These are phyloP conservation scores for Ampelocalamus luodianensis DNA, from an alignment of 176 grass and related monocot genomes.

Conservation along the genomic window DNA sequence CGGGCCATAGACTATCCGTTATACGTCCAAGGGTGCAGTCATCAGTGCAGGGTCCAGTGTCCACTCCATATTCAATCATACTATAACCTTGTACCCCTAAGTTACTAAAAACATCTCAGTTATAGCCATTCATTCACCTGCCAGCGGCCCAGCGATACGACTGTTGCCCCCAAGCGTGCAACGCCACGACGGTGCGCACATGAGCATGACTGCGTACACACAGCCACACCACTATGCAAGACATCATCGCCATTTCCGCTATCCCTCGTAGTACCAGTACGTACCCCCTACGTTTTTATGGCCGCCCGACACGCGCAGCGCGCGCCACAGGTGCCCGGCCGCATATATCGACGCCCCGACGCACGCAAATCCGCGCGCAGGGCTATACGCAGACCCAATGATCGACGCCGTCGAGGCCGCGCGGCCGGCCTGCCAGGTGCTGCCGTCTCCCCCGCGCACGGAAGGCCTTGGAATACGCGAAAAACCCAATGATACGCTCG, in stretches of 20 bases:
- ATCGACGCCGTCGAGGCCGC: neutral
- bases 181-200: neutral
- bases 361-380: neutral
- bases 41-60: neutral
- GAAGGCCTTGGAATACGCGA: neutral
- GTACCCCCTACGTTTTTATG: neutral
- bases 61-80: neutral
- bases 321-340: neutral
- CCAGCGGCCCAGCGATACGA: neutral
- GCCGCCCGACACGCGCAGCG: neutral
- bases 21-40: neutral
- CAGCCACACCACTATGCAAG: neutral
- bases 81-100: neutral
- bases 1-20: neutral
- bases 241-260: neutral
- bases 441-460: neutral
- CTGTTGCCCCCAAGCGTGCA: conserved; percentile 2
- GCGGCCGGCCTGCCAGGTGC: neutral
- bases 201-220: neutral
- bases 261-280: neutral
- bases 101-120: neutral
- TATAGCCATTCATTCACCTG: neutral
- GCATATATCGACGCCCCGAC: too few relatives aligned
- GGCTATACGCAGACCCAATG: neutral
- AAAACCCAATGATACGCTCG: neutral